Evolutionary conservation across 306 rosid species (phyloP).

Genomic region (Cajanus cajan): DNA sequence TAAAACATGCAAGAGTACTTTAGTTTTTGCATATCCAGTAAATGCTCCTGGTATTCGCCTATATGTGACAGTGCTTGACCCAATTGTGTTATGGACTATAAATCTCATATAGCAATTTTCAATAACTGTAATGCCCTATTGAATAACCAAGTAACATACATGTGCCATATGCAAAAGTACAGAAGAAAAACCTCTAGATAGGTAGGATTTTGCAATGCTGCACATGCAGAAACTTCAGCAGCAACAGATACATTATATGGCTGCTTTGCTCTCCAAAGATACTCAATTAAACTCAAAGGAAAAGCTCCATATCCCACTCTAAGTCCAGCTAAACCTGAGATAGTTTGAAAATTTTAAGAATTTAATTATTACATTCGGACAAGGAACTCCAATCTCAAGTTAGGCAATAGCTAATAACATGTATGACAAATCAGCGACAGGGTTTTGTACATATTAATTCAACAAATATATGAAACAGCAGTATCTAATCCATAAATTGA

Average conservation of each 20-base stretch:
- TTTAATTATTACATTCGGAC: not conserved
- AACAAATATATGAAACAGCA: not conserved
- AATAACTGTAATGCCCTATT: not conserved
- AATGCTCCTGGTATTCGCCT: not conserved
- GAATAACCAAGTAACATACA: conserved; percentile 1
- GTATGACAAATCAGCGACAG: not conserved
- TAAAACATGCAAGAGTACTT: not conserved
- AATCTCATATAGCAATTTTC: conserved; percentile 2
- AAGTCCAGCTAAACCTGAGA: conserved; percentile 95
- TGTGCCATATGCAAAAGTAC: not conserved
- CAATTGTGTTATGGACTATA: not conserved
- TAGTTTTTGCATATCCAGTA: not conserved
- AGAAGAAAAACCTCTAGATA: conserved; percentile 69
- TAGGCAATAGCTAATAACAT: not conserved
- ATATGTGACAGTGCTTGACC: not conserved
- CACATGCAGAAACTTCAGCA: conserved; percentile 94
- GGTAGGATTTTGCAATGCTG: conserved; percentile 82
- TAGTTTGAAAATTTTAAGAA: conserved; percentile 15
- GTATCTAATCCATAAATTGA: conserved; percentile 11
- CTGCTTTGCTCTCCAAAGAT: conserved; percentile 96
- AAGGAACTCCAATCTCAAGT: not conserved
- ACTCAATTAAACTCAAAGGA: conserved; percentile 83
- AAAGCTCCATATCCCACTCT: conserved; percentile 99
- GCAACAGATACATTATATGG: conserved; percentile 96
- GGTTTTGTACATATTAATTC: not conserved